A percentile compares a stretch with the other conserved stretches of the same genome.
phyloP scores from a whole-genome alignment of 1,284 basidiomycete genomes.

The Papiliotrema flavescens region DNA sequence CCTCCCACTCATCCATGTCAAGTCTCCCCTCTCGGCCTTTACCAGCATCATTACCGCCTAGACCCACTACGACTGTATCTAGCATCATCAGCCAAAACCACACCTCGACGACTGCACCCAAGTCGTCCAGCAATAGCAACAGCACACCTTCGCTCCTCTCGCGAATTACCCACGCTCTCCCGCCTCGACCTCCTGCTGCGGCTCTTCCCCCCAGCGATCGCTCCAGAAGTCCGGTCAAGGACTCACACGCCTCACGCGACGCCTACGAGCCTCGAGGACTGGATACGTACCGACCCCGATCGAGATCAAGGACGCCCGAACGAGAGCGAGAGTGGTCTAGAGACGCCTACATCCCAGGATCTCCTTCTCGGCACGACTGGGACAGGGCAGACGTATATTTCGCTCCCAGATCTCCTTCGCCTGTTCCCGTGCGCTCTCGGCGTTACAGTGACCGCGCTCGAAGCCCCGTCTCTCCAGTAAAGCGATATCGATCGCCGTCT shows the following conservation, averaged over 20 bases:
- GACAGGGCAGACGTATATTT: background rate
- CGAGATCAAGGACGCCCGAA: background rate
- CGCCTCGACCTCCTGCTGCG: background rate
- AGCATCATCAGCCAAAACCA: background rate
- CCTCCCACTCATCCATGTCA: background rate
- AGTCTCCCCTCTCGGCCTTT: conserved; percentile 1
- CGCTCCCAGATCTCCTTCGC: background rate
- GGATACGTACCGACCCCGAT: conserved; percentile 1
- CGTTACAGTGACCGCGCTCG: background rate
- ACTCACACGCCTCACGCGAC: background rate
- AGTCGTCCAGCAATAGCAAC: background rate
- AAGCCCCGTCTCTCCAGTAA: background rate
- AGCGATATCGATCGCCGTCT: background rate
- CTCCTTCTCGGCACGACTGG: background rate
- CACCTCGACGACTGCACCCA: background rate
- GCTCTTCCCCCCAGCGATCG: background rate
- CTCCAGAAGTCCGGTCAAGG: background rate
- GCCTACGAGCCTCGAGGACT: background rate
- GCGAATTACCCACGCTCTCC: background rate
- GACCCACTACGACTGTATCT: background rate
- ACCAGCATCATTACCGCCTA: background rate
- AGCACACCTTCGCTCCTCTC: background rate
- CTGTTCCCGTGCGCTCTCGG: background rate
- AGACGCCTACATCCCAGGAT: background rate
- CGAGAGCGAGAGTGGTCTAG: background rate